Conservation (phyloP, 2,329 filamentous ascomycete species). For the Zasmidium citrigriseum region DNA sequence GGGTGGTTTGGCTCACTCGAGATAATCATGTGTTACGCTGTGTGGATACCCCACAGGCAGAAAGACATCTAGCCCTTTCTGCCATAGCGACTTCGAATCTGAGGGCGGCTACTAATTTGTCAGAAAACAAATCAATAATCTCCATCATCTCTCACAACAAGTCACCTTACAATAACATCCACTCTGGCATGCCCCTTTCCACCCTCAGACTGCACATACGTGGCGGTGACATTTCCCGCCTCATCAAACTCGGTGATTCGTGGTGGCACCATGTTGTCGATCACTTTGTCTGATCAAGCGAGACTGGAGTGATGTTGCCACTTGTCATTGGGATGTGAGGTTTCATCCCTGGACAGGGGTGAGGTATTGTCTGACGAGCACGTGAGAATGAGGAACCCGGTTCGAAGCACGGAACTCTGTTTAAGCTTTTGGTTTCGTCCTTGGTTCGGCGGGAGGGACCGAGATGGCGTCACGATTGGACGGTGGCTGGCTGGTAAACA, state of each 20-base stretch:
- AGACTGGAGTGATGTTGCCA: conserved; percentile 6
- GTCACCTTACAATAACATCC: conserved; percentile 46
- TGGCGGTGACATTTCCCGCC: conserved; percentile 50
- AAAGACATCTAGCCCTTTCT: conserved; percentile 67
- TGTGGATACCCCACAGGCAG: conserved; percentile 85
- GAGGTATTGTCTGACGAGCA: not conserved
- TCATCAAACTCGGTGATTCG: conserved; percentile 49
- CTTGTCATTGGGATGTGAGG: not conserved
- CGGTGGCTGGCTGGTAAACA: not conserved
- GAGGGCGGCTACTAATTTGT: conserved; percentile 13
- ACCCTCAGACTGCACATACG: conserved; percentile 48
- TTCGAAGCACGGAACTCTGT: not conserved
- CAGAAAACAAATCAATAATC: conserved; percentile 16
- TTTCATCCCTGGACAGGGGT: not conserved
- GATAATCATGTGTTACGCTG: conserved; percentile 82
- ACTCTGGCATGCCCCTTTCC: conserved; percentile 39
- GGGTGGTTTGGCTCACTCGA: conserved; percentile 60
- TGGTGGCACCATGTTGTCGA: conserved; percentile 16
- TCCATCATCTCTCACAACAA: conserved; percentile 13
- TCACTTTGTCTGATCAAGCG: not conserved
- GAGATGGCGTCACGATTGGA: not conserved
- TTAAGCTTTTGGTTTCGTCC: not conserved
- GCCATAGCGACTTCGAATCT: conserved; percentile 32
- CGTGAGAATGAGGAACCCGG: not conserved
- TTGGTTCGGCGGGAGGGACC: not conserved